Evolutionary conservation across 192 early-diverging fungal species (phyloP).

Genomic region (Bifiguratus adelaidae): DNA sequence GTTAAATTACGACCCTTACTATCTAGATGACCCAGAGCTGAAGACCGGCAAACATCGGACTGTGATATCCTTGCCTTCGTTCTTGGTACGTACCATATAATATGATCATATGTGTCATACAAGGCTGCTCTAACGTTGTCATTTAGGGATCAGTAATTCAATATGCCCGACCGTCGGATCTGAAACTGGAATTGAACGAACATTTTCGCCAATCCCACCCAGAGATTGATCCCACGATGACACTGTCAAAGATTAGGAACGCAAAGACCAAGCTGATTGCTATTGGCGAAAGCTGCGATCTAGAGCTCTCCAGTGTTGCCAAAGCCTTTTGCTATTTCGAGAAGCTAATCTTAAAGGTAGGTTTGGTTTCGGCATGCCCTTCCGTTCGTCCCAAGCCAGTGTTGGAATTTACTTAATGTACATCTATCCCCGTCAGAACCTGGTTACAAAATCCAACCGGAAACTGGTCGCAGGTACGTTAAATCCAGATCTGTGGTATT

Average conservation of each 20-base stretch:
- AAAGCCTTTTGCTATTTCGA: slow-evolving; percentile 91
- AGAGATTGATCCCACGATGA: slow-evolving; percentile 67
- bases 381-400: slow-evolving; percentile 8
- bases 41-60: slow-evolving; percentile 70
- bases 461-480: slow-evolving; percentile 46
- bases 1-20: slow-evolving; percentile 63
- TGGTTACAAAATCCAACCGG: slow-evolving; percentile 62
- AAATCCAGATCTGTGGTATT: too few relatives aligned
- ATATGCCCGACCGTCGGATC: slow-evolving; percentile 67
- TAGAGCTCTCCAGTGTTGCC: slow-evolving; percentile 86
- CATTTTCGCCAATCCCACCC: slow-evolving; percentile 74
- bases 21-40: slow-evolving; percentile 79
- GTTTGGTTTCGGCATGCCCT: slow-evolving; percentile 5
- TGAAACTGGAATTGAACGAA: slow-evolving; percentile 83
- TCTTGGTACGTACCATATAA: slow-evolving; percentile 44
- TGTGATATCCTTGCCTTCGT: slow-evolving; percentile 69
- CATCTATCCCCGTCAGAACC: slow-evolving; percentile 21
- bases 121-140: too few relatives aligned
- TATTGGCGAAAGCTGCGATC: slow-evolving; percentile 52
- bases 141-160: slow-evolving; percentile 82
- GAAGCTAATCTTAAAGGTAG: slow-evolving; percentile 78
- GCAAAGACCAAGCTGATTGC: slow-evolving; percentile 68
- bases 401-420: background rate
- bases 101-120: background rate
- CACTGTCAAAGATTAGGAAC: slow-evolving; percentile 79